Base-by-base conservation (phyloP, 1,139 yeast species). In the Pneumocystis sp. region DNA sequence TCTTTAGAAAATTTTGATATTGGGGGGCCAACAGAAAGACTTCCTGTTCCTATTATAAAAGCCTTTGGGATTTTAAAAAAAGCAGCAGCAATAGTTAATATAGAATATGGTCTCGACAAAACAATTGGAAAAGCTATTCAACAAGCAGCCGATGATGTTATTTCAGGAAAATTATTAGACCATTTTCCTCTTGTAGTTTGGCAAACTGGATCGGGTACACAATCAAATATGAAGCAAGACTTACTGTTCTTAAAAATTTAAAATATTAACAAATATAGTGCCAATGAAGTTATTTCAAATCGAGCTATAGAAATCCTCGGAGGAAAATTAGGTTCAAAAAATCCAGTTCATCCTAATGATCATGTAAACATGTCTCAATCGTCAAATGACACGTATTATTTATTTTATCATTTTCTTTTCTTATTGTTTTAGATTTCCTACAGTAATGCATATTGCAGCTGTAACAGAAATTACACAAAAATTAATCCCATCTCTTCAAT, bases 391-490 rank as follows among this genome's bases (percentile, higher is more conserved):
- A 93, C 98, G 66, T 89, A 25, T 25, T 10, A 29, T 31, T 25
- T 31, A 31, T 39, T 59, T 17, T 10, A 25, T 3, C 7, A 42
- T 31, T 39, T 15, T 12, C 2, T 31, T 59, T 59, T 39, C 45
- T 39, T 59, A 39, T 91, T 39, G 6, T 59, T 39, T 42, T 39
- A 59, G 61, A 29, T 59, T 87, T 78, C 98, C 98, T 71, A 91
- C 98, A 45, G 98, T 93, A 67, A 93, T 93, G 98, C 98, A 93
- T 80, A 93, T 93, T 78, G 97, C 98, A 65, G 97, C 97, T 40
- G 96, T 91, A 68, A 82, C 87, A 64, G 96, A 93, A 79, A 88
- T 93, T 78, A 80, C 86, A 66, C 74, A 82, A 72, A 80, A 81
- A 64, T 82, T 95, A 76, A 72, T 93, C 65, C 98, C 98, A 45